Base-by-base conservation (phyloP, 257 asterid species). In the Plectranthus barbatus region DNA sequence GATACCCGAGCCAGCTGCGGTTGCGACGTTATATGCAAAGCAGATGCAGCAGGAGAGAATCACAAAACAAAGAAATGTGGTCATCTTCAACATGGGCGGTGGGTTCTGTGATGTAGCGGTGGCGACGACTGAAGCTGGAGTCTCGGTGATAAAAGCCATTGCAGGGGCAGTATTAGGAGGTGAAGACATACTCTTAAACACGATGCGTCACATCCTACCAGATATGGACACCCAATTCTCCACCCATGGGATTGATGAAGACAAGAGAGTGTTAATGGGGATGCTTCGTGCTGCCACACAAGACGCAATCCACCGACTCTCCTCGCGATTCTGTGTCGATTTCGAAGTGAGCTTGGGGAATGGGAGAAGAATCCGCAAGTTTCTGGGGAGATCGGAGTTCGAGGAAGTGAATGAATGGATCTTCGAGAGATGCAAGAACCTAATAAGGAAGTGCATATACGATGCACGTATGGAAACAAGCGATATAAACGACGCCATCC, bases 1-100 rank as follows among this genome's bases (percentile, higher is more conserved):
- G n/a, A n/a, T n/a, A n/a, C n/a, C n/a, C n/a, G n/a, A 91, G 56
- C 98, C 98, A 1, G 81, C 95, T 18, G 96, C 96, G 7, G 94
- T 91, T 14, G 94, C 96, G 21, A 68, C 88, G 79, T 34, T 91
- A 14, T 91, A 91, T 37, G 88, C 98, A 3, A 96, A 91, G 66
- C 97, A 81, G 41, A 85, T 82, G 60, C 95, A 77, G 67, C 86
- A 79, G 76, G 67, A 57, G 84, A 85, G 90, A 10, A 78, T 88
- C 46, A 94, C 86, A 9, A 81, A 74, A 12, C 95, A 90, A 53
- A 91, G 83, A 64, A 77, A 76, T 36, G 96, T 84, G 1, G 77
- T 91, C 21, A 88, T 91, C 60, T 84, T 91, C 57, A 91, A 86
- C 48, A 86, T 91, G 88, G 98, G 98, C 13, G 98, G 95, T 0